These are phyloP conservation scores for Sugiyamaella smithiae DNA, from an alignment of 805 yeast species.

Conservation along the genomic window DNA sequence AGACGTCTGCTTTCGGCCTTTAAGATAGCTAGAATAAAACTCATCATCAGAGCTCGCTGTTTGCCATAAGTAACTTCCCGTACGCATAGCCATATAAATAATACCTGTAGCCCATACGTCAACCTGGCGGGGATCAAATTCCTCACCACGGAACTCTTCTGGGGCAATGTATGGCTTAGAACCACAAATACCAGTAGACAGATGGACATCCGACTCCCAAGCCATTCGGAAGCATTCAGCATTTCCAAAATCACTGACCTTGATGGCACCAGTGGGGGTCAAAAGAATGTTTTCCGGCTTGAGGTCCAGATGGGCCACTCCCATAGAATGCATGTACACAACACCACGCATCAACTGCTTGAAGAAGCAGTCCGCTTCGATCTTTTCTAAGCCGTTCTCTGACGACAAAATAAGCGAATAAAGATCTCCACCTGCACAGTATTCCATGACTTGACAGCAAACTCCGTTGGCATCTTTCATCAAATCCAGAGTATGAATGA, in stretches of 20 bases:
- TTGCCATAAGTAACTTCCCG: conserved; percentile 92
- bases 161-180: conserved; percentile 92
- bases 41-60: conserved; percentile 73
- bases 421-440: conserved; percentile 83
- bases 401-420: conserved; percentile 56
- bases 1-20: conserved; percentile 72
- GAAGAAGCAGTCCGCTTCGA: conserved; percentile 85
- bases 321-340: conserved; percentile 81
- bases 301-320: conserved; percentile 90
- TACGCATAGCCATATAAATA: conserved; percentile 73
- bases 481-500: conserved; percentile 73
- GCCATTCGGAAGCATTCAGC: conserved; percentile 87
- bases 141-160: conserved; percentile 62
- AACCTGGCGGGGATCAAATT: conserved; percentile 72
- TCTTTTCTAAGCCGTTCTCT: conserved; percentile 47
- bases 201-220: conserved; percentile 75
- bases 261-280: conserved; percentile 61
- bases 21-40: conserved; percentile 69
- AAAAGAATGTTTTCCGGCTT: conserved; percentile 84
- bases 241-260: conserved; percentile 85
- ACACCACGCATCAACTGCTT: conserved; percentile 83
- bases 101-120: conserved; percentile 92
- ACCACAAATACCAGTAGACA: conserved; percentile 74
- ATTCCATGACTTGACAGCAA: conserved; percentile 92
- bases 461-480: conserved; percentile 71